Evolutionary conservation across 441 rosid species (phyloP), one percentile per base, ranked within the genome.

Genomic region (Flueggea neowawraea): DNA sequence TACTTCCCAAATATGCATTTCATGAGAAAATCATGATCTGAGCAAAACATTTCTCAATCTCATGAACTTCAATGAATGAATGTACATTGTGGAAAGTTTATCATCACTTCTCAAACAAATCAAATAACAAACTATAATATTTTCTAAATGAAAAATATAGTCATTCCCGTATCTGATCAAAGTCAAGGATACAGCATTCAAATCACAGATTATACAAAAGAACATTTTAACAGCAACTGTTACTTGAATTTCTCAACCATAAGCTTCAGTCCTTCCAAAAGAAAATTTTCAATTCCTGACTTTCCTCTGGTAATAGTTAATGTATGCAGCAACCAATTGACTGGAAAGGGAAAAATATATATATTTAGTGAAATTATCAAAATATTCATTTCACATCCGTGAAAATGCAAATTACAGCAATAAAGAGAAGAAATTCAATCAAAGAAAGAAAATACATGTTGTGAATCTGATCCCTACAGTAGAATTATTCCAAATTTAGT

Each of bases 281-380:
- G 55, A 31, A 15, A n/a, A 65, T 31, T 10, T 16, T 5, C 53
- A 31, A 36, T 58, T 45, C 6, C 5, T 31, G 43, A 51, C 14
- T 57, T 31, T 36, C 64, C 4, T 45, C 53, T 11, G 54, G 55
- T 60, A 28, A 48, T 56, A 45, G 32, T 62, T 12, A 10, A 54
- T 17, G 16, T 47, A 61, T 54, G 69, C 72, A 69, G 65, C 68
- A 66, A 47, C 13, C 55, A 52, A 48, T 3, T 31, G 48, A 58
- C 22, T 12, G 22, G 57, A 16, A 5, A 52, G 15, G 48, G 45
- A 16, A 4, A 33, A 31, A 16, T 51, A 14, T n/a, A 17, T 72
- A 8, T 36, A 36, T 36, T 8, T 36, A 36, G 41, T 36, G 28
- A 22, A 22, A 22, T 22, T 22, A 22, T 2, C 41, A 36, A 5